Base-by-base conservation (phyloP, 2,329 filamentous ascomycete species). In the Berkeleyomyces basicola region DNA sequence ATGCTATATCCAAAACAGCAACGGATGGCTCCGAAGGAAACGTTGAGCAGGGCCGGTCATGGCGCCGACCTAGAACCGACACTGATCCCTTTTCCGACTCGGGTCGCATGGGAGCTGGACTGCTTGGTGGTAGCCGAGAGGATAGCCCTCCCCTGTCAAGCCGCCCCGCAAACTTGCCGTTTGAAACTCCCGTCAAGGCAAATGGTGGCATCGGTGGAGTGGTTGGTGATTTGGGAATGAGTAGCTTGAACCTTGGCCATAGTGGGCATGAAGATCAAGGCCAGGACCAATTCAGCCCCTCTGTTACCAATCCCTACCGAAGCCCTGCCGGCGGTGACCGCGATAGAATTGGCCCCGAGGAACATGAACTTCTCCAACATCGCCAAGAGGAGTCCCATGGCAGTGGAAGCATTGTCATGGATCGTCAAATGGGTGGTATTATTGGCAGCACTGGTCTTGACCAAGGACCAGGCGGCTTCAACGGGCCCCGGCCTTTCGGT, bases 301-400 rank as follows among this genome's bases (percentile, higher is more conserved):
- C 91, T 0, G 89, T 95, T 69, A 97, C 93, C 2, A 99, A 99
- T 70, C 93, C 93, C 1, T 99, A 93, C 71, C 88, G 91, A 67
- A 97, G 92, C 71, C 93, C 93, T 2, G 83, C 87, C 6, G 87
- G 86, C 44, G 87, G 90, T 36, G 84, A 84, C 53, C 84, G 87
- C 49, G 62, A 64, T 59, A 55, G 62, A 55, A 23, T 7, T 46
- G 39, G 59, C 39, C n/a, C 14, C 39, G 61, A 59, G 63, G 79
- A 82, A 16, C 82, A 88, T 58, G 81, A 82, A 14, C 81, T 82
- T 6, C 78, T 79, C 55, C 81, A 86, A 53, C 74, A 77, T 4
- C 77, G 79, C 58, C 69, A 72, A 42, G 75, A 77, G 10, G 77
- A 79, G 6, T 75, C 80, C 61, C 78, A 78, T 44, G 71, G 76